Evolutionary conservation across 768 basidiomycete species (phyloP).

Genomic region (Suillus alpinus): DNA sequence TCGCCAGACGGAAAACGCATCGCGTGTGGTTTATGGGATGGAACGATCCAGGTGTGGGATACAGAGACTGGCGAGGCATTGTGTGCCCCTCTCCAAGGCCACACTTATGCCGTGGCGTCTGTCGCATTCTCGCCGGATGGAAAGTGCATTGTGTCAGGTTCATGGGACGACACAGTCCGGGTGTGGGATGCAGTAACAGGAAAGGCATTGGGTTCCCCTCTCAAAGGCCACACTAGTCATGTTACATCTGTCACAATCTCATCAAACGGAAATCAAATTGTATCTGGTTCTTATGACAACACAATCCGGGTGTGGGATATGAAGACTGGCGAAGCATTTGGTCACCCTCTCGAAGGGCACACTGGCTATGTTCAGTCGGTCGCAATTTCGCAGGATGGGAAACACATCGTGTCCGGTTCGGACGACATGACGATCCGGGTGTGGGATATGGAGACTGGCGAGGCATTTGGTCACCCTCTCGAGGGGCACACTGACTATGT

Average conservation of each 20-base stretch:
- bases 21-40: constrained; percentile 8
- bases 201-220: background rate
- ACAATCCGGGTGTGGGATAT: constrained; percentile 4
- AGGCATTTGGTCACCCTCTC: no score
- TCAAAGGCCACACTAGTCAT: background rate
- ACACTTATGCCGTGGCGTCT: background rate
- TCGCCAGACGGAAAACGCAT: background rate
- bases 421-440: no score
- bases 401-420: no score
- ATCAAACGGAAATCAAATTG: background rate
- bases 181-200: constrained; percentile 7
- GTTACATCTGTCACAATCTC: background rate
- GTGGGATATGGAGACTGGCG: no score
- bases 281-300: no score
- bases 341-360: no score
- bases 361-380: no score
- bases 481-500: no score
- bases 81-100: background rate
- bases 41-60: constrained; percentile 5
- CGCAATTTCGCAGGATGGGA: no score
- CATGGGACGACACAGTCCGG: constrained; percentile 9
- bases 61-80: background rate
- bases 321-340: no score
- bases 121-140: constrained; percentile 6
- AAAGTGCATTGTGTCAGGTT: constrained; percentile 10